Evolutionary conservation across 192 early-diverging fungal species (phyloP).

Genomic region (Dimargaris cristalligena): DNA sequence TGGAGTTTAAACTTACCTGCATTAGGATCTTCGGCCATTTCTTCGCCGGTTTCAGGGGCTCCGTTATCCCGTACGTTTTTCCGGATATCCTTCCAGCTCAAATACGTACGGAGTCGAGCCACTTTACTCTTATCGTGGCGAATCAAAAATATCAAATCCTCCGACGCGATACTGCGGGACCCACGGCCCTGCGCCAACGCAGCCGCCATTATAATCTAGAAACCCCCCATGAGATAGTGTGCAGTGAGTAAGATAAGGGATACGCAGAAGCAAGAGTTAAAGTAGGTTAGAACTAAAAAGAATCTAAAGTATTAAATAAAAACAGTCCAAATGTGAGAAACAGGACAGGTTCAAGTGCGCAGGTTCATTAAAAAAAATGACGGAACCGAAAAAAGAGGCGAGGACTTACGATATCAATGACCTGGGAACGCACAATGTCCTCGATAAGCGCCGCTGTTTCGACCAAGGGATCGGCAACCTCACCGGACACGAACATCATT

Average conservation of each 20-base stretch:
- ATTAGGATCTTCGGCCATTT: conserved; percentile 25
- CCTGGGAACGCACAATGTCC: conserved; percentile 87
- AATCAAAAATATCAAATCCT: conserved; percentile 94
- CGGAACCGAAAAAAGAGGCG: too few species aligned
- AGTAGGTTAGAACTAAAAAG: too few species aligned
- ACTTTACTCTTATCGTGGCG: conserved; percentile 89
- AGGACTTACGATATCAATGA: conserved; percentile 73
- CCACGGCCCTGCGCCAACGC: conserved; percentile 64
- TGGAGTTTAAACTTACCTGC: conserved; percentile 28
- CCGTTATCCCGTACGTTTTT: conserved; percentile 76
- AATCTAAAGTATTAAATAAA: too few species aligned
- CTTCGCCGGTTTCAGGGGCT: conserved; percentile 32
- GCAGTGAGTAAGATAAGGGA: too few species aligned
- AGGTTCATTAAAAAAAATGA: too few species aligned
- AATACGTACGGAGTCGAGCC: conserved; percentile 72
- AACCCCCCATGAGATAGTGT: background rate
- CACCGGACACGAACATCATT: conserved; percentile 99
- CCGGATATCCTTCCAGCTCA: conserved; percentile 92
- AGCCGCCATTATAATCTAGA: conserved; percentile 57
- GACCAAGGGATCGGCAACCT: conserved; percentile 70
- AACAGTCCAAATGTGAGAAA: too few species aligned
- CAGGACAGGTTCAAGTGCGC: too few species aligned
- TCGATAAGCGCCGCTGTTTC: conserved; percentile 87
- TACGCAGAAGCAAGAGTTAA: too few species aligned
- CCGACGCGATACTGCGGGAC: conserved; percentile 61